These are phyloP conservation scores for Macrolepiota fuliginosa DNA, from an alignment of 768 basidiomycete genomes.

Conservation along the genomic window DNA sequence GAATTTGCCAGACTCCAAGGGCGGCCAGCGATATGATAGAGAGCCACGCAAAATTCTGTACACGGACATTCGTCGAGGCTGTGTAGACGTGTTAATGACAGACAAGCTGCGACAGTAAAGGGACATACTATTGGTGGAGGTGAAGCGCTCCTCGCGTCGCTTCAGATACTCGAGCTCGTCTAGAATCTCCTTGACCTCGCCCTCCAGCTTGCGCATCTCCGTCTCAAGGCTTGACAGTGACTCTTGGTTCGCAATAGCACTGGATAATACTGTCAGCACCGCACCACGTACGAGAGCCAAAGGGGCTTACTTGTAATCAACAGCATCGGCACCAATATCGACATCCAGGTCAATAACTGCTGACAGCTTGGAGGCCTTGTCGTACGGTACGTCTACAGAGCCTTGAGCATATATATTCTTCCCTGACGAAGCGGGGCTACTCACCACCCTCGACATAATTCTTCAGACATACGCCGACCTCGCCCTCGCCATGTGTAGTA, in stretches of 20 bases:
- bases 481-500: slow-evolving; percentile 90
- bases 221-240: slow-evolving; percentile 93
- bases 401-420: not conserved
- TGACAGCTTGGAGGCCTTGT: slow-evolving; percentile 46
- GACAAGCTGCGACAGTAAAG: not conserved
- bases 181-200: slow-evolving; percentile 88
- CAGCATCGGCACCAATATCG: slow-evolving; percentile 97
- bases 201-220: slow-evolving; percentile 98
- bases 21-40: slow-evolving; percentile 74
- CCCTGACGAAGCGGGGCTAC: slow-evolving; percentile 25
- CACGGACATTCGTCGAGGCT: slow-evolving; percentile 92
- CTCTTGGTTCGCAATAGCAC: slow-evolving; percentile 98
- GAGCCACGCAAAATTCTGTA: slow-evolving; percentile 92
- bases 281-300: not conserved
- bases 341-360: slow-evolving; percentile 90
- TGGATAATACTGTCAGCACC: slow-evolving; percentile 27
- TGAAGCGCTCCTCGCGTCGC: slow-evolving; percentile 83
- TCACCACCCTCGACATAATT: slow-evolving; percentile 75
- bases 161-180: slow-evolving; percentile 94
- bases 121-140: slow-evolving; percentile 83
- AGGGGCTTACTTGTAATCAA: slow-evolving; percentile 90
- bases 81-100: slow-evolving; percentile 6
- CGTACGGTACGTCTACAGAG: slow-evolving; percentile 36
- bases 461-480: slow-evolving; percentile 94
- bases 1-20: slow-evolving; percentile 91